phyloP scores from a whole-genome alignment of 495 filamentous ascomycete genomes.

The Penicillium alfredii region DNA sequence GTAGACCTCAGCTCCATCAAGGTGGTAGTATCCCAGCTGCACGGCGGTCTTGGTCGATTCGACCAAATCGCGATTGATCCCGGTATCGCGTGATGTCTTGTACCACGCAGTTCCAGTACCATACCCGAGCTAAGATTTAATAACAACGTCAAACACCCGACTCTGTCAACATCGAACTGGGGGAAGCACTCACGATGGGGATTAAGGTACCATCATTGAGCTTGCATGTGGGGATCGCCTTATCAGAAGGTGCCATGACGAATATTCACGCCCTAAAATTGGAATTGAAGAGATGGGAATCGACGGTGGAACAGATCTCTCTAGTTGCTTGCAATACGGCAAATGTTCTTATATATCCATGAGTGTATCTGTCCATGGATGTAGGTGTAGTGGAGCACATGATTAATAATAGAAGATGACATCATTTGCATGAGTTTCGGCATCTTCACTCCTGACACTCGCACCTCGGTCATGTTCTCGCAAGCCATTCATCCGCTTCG shows the following conservation, averaged over 20 bases:
- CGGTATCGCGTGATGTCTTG: slow-evolving; percentile 39
- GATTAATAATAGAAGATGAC: slow-evolving; percentile 23
- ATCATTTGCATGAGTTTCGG: slow-evolving; percentile 19
- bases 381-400: background rate
- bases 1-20: slow-evolving; percentile 82
- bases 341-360: too few relatives aligned
- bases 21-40: slow-evolving; percentile 63
- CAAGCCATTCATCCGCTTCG: slow-evolving; percentile 8
- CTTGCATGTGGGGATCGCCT: slow-evolving; percentile 45
- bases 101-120: slow-evolving; percentile 62
- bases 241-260: slow-evolving; percentile 17
- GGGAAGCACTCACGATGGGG: slow-evolving; percentile 62
- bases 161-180: too few relatives aligned
- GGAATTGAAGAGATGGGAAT: slow-evolving; percentile 1
- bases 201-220: slow-evolving; percentile 70
- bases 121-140: slow-evolving; percentile 67
- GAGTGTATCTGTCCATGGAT: too few relatives aligned
- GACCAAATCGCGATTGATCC: slow-evolving; percentile 38
- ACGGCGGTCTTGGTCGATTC: slow-evolving; percentile 62
- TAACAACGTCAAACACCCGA: too few relatives aligned
- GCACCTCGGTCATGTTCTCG: slow-evolving; percentile 23
- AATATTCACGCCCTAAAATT: too few relatives aligned
- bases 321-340: too few relatives aligned
- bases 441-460: slow-evolving; percentile 5
- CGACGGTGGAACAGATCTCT: too few relatives aligned